These are phyloP conservation scores for Phialocephala sp. DNA, from an alignment of 2,329 filamentous ascomycete species.

Conservation along the genomic window DNA sequence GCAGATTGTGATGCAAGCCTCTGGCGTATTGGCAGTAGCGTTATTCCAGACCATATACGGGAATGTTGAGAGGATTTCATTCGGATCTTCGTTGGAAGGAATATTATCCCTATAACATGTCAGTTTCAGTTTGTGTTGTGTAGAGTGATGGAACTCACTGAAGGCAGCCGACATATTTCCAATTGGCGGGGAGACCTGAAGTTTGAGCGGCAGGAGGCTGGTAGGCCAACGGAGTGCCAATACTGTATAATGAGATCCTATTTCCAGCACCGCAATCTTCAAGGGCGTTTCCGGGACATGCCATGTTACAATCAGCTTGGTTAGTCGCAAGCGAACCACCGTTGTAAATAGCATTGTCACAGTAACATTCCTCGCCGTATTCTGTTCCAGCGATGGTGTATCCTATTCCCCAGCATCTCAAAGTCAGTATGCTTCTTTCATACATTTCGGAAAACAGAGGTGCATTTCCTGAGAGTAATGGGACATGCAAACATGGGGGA, in stretches of 20 bases:
- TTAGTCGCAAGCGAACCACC: conserved; percentile 33
- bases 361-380: conserved; percentile 42
- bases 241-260: conserved; percentile 34
- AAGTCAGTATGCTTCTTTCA: too few relatives aligned
- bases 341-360: conserved; percentile 38
- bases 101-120: conserved; percentile 53
- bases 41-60: conserved; percentile 34
- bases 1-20: conserved; percentile 34
- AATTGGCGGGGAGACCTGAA: conserved; percentile 29
- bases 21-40: conserved; percentile 25
- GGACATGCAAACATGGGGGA: too few relatives aligned
- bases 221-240: conserved; percentile 26
- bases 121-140: not conserved
- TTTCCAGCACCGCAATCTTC: conserved; percentile 43
- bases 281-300: conserved; percentile 35
- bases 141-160: conserved; percentile 38
- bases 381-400: conserved; percentile 44
- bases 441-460: too few relatives aligned
- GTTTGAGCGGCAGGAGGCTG: conserved; percentile 46
- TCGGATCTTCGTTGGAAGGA: conserved; percentile 56
- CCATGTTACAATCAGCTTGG: conserved; percentile 45
- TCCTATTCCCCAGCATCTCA: conserved; percentile 15
- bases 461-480: too few relatives aligned
- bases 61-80: conserved; percentile 28
- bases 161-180: conserved; percentile 33